Evolutionary conservation across 345 rosid genomes (phyloP), one percentile per base, ranked within the genome.

Genomic region (Eucalyptus erythrocorys): DNA sequence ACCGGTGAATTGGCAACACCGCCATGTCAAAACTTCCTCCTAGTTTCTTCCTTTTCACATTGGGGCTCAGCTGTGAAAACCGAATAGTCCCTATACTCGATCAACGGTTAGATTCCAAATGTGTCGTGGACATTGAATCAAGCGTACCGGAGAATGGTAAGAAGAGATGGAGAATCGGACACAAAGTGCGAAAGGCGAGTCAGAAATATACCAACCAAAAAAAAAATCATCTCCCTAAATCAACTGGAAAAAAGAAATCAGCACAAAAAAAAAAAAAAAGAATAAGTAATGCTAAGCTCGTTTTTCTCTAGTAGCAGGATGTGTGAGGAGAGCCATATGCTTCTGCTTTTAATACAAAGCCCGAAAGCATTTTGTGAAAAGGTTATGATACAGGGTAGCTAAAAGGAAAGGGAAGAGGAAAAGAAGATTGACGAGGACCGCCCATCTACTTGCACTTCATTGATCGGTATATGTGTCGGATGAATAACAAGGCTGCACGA

Each of bases 381-480:
- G 79, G 40, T 15, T 66, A n/a, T 16, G 32, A n/a, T 32, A 66
- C 79, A 32, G 79, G 21, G 40, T 40, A 66, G 40, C 40, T 66
- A 66, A 66, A 21, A 66, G 32, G 79, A 66, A 32, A 66, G 40
- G 79, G 10, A 66, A 66, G 79, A 66, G 76, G 76, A 64, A 64
- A 64, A 64, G 37, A 64, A 66, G 79, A 66, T n/a, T 7, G 40
- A 32, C 40, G 6, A 66, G 79, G 80, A 45, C 37, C 37, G 32
- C 47, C 50, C 40, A 15, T 42, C 79, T 86, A 88, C 84, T 88
- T 87, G 49, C 90, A 88, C 87, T 88, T 85, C 27, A 88, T 85
- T n/a, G 90, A 88, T 32, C 87, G 84, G 37, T 88, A 88, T 85
- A 88, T 88, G 66, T 68, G 87, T 45, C 90, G 90, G 82, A 85